These are phyloP conservation scores for Fraxinus paxiana DNA, from an alignment of 305 asterid genomes.

Conservation along the genomic window DNA sequence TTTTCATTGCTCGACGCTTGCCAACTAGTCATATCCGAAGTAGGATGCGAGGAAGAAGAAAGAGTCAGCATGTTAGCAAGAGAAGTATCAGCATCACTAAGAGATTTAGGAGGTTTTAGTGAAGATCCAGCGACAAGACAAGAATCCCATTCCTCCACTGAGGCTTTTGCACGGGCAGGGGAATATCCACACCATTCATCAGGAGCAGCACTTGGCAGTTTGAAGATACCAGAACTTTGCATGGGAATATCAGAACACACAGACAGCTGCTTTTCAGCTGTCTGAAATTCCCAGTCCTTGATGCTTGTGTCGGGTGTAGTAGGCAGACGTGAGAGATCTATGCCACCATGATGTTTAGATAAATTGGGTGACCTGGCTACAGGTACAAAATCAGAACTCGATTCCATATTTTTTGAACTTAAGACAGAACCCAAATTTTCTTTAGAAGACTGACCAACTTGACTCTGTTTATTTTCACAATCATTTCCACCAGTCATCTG, in stretches of 20 bases:
- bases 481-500: constrained; percentile 15
- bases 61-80: constrained; percentile 26
- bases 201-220: neutral
- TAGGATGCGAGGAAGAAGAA: constrained; percentile 26
- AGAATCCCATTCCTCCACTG: constrained; percentile 30
- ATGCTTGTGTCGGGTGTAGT: neutral
- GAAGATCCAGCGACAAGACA: constrained; percentile 36
- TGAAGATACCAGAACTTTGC: neutral
- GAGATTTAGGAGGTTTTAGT: constrained; percentile 29
- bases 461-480: constrained; percentile 20
- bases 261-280: neutral
- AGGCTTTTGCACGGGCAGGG: neutral
- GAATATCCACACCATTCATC: neutral
- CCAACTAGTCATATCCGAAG: constrained; percentile 32
- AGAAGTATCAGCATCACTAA: constrained; percentile 25
- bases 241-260: neutral
- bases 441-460: constrained; percentile 29
- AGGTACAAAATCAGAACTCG: neutral
- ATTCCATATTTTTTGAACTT: neutral
- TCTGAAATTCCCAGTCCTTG: neutral
- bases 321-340: constrained; percentile 1
- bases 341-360: neutral
- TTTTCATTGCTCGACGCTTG: constrained; percentile 25
- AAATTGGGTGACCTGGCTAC: neutral
- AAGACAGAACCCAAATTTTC: constrained; percentile 15